These are phyloP conservation scores for Cercis canadensis DNA, from an alignment of 306 rosid genomes.

Conservation along the genomic window DNA sequence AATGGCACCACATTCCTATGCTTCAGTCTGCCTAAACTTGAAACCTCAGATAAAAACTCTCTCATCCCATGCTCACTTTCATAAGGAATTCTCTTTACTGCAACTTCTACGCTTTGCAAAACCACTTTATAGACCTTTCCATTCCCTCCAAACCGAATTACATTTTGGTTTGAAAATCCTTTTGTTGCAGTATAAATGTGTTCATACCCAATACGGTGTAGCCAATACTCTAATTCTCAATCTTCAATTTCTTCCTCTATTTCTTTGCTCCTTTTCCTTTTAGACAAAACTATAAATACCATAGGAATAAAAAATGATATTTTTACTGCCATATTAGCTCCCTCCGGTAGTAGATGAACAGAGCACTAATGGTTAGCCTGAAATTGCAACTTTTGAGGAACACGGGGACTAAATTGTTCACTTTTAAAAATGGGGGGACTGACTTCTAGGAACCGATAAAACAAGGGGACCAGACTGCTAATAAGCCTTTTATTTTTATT, in stretches of 20 bases:
- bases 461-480: too few relatives aligned
- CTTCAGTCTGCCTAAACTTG: slow-evolving; percentile 65
- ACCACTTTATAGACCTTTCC: slow-evolving; percentile 69
- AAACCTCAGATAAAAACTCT: slow-evolving; percentile 64
- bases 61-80: slow-evolving; percentile 44
- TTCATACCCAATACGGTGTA: slow-evolving; percentile 52
- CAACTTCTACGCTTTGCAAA: slow-evolving; percentile 33
- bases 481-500: too few relatives aligned
- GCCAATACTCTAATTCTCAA: slow-evolving; percentile 67
- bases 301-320: too few relatives aligned
- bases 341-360: too few relatives aligned
- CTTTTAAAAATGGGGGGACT: too few relatives aligned
- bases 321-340: too few relatives aligned
- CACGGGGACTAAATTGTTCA: too few relatives aligned
- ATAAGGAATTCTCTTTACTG: slow-evolving; percentile 41
- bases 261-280: slow-evolving; percentile 43
- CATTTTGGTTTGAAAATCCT: slow-evolving; percentile 59
- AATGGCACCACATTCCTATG: slow-evolving; percentile 66
- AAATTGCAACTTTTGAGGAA: too few relatives aligned
- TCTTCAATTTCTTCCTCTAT: slow-evolving; percentile 42
- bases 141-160: slow-evolving; percentile 58
- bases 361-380: too few relatives aligned
- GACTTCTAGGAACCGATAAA: too few relatives aligned
- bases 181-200: slow-evolving; percentile 55
- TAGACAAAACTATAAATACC: slow-evolving; percentile 14